Conservation (phyloP, 352 stramenopile species). For the Phytophthora cactorum region DNA sequence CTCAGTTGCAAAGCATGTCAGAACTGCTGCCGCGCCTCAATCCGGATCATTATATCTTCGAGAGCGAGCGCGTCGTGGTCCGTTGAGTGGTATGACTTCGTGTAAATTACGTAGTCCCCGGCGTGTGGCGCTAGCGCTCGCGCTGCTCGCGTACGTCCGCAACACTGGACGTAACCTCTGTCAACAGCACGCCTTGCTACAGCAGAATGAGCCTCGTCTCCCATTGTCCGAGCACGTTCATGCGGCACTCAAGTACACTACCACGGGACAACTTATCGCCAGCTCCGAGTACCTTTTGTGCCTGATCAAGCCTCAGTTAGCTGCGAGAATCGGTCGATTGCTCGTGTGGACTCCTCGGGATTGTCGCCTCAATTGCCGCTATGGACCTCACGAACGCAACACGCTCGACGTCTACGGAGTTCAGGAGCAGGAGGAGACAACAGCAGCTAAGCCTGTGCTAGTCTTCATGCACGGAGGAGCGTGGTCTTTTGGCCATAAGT, state of each 20-base stretch:
- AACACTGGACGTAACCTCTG: constrained; percentile 24
- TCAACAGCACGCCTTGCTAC: constrained; percentile 35
- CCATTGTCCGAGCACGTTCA: constrained; percentile 14
- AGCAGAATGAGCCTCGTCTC: constrained; percentile 26
- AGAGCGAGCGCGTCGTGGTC: constrained; percentile 63
- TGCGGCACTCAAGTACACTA: constrained; percentile 53
- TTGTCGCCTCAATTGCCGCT: constrained; percentile 40
- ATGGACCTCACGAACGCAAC: constrained; percentile 60
- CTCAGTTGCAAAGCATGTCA: constrained; percentile 13
- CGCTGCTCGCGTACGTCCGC: constrained; percentile 31
- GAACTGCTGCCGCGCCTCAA: constrained; percentile 5
- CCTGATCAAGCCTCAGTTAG: constrained; percentile 59
- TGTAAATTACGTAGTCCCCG: neutral
- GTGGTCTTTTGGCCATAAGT: constrained; percentile 85
- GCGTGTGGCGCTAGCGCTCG: constrained; percentile 22
- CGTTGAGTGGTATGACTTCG: constrained; percentile 41
- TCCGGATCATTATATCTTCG: constrained; percentile 74
- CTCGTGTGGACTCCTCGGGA: constrained; percentile 47
- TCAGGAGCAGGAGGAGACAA: constrained; percentile 9
- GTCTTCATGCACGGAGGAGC: constrained; percentile 93
- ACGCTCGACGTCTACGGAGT: constrained; percentile 70
- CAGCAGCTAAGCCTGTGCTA: constrained; percentile 65
- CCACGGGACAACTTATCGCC: constrained; percentile 55
- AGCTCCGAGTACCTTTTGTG: constrained; percentile 61
- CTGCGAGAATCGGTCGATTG: constrained; percentile 46